Base-by-base conservation (phyloP, 805 yeast species). In the Kodamaea nitidulidarum region DNA sequence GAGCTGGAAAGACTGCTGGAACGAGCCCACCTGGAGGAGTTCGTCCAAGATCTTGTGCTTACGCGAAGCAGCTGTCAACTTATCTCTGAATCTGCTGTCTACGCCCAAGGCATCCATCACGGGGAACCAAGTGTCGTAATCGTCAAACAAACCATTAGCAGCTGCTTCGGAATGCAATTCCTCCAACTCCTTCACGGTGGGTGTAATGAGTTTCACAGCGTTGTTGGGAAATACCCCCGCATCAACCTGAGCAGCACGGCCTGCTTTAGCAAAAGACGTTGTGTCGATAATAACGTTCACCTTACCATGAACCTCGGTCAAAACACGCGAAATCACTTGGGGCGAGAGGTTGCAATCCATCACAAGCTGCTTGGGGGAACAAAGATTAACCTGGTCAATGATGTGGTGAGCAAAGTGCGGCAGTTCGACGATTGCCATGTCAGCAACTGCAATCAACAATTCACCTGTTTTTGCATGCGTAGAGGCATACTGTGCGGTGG, bases 401-500 rank as follows among this genome's bases (percentile, higher is more conserved):
- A 83, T 66, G 43, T 73, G 75, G 0, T 60, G 56, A 0, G 59
- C 36, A 10, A 78, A 65, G 18, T 67, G 60, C 12, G 46, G n/a
- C 41, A 14, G 32, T 46, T 84, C 84, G 15, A 81, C 63, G 7
- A 82, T 75, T n/a, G 67, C 66, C 95, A 88, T 88, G 52, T 86
- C 95, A 3, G 95, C 91, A 52, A 87, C 77, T 0, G 95, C 95
- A 12, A 85, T 65, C 2, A 84, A 55, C 34, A 88, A 65, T 3
- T 73, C 80, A 1, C 96, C 96, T 5, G 60, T 53, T 0, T 50
- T 46, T 40, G 75, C 76, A 50, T 87, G 90, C 41, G 79, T 70
- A 0, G 95, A 81, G 4, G 77, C 71, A 51, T 88, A 88, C 50
- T 84, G 85, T 0, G 93, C 87, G 0, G 95, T 82, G 10, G 51